These are phyloP conservation scores for Potentilla sterilis DNA, from an alignment of 306 rosid genomes.

Conservation along the genomic window DNA sequence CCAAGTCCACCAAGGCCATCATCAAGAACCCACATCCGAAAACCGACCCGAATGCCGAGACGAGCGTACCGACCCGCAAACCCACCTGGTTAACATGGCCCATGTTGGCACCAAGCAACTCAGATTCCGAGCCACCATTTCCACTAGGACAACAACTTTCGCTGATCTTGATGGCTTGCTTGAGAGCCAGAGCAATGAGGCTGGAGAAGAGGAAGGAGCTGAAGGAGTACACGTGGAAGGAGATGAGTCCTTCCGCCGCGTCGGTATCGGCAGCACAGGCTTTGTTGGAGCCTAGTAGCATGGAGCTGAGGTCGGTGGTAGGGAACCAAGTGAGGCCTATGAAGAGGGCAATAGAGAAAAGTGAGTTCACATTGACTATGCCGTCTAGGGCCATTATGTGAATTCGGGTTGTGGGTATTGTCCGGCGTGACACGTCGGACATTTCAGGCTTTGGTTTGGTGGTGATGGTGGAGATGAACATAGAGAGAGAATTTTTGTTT, in stretches of 20 bases:
- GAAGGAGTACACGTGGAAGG: constrained; percentile 79
- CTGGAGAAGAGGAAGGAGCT: constrained; percentile 93
- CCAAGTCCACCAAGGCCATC: constrained; percentile 72
- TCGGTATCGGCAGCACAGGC: constrained; percentile 46
- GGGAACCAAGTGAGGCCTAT: constrained; percentile 71
- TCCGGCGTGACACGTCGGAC: constrained; percentile 45
- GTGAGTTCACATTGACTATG: constrained; percentile 80
- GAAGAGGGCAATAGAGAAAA: constrained; percentile 78
- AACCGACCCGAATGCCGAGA: constrained; percentile 71
- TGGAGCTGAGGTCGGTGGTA: constrained; percentile 35
- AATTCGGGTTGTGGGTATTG: constrained; percentile 47
- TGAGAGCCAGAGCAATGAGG: constrained; percentile 75
- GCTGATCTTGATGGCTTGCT: constrained; percentile 57
- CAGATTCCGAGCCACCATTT: not conserved
- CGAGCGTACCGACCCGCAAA: constrained; percentile 58
- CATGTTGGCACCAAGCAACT: constrained; percentile 13
- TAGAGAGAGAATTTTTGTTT: not conserved
- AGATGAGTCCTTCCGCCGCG: constrained; percentile 44
- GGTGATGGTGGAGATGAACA: not conserved
- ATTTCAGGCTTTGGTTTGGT: constrained; percentile 21
- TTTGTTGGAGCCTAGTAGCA: constrained; percentile 31
- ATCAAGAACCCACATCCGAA: constrained; percentile 80
- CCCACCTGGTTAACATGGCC: constrained; percentile 44
- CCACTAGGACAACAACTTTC: not conserved
- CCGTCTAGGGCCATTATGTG: constrained; percentile 86